A percentile compares a stretch with the other conserved stretches of the same genome.
Conservation (phyloP, 352 stramenopile species). For the Globisporangium barbulae region DNA sequence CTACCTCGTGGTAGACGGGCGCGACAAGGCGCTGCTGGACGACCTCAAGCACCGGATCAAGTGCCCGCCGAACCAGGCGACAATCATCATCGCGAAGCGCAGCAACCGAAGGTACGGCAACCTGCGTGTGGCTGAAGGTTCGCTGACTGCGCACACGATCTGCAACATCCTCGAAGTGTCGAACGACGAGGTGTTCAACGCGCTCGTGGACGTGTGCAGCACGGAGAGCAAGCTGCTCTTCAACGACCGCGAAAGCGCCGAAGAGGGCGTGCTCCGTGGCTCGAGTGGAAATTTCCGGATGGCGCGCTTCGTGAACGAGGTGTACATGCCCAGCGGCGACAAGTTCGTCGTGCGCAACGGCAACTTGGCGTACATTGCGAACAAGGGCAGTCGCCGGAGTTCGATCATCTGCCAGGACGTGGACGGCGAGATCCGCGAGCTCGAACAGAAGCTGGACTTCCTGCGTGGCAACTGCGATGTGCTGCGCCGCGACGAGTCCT, state of each 20-base stretch:
- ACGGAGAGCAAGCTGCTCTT: slow-evolving; percentile 77
- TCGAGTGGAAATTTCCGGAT: slow-evolving; percentile 60
- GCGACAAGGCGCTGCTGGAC: slow-evolving; percentile 74
- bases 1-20: slow-evolving; percentile 73
- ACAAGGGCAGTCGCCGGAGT: slow-evolving; percentile 58
- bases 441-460: slow-evolving; percentile 48
- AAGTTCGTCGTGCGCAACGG: slow-evolving; percentile 75
- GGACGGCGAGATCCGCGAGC: slow-evolving; percentile 55
- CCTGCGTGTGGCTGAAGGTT: slow-evolving; percentile 51
- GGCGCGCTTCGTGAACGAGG: slow-evolving; percentile 61
- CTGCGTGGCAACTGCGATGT: slow-evolving; percentile 43
- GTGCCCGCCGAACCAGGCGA: slow-evolving; percentile 66
- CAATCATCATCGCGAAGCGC: slow-evolving; percentile 76
- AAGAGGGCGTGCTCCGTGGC: slow-evolving; percentile 50
- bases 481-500: slow-evolving; percentile 49
- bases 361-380: slow-evolving; percentile 80
- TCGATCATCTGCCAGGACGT: slow-evolving; percentile 77
- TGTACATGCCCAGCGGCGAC: slow-evolving; percentile 66
- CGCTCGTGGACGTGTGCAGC: slow-evolving; percentile 71
- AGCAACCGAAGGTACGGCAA: slow-evolving; percentile 47
- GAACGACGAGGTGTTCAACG: slow-evolving; percentile 80
- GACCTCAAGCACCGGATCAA: slow-evolving; percentile 66
- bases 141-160: slow-evolving; percentile 56
- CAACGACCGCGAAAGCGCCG: slow-evolving; percentile 50
- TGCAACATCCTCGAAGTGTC: slow-evolving; percentile 75